Percentiles rank a stretch among this genome's conserved stretches.
Evolutionary conservation across 306 rosid species (phyloP).

Genomic region (Sicyos baderoa): DNA sequence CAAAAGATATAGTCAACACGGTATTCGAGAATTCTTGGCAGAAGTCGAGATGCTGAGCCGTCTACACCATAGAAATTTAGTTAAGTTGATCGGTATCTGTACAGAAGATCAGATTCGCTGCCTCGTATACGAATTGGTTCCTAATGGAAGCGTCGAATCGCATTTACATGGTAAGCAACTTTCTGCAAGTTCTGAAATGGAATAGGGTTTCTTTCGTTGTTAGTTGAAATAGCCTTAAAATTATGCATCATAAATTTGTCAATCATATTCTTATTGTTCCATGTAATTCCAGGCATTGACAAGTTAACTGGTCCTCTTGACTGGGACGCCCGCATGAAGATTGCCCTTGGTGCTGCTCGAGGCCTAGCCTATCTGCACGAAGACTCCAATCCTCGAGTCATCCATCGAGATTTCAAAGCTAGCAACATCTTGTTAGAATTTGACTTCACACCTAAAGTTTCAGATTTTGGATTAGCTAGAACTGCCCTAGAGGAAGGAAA

Average conservation of each 20-base stretch:
- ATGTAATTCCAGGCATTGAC: conserved; percentile 56
- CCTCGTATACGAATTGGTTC: conserved; percentile 86
- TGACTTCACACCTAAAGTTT: conserved; percentile 84
- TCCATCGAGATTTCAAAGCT: conserved; percentile 90
- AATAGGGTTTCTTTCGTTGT: background rate
- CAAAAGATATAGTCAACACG: conserved; percentile 74
- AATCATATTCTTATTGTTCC: background rate
- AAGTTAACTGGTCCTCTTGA: conserved; percentile 71
- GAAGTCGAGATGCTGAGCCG: conserved; percentile 99
- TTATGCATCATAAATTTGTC: background rate
- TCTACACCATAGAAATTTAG: conserved; percentile 87
- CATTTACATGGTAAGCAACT: conserved; percentile 69
- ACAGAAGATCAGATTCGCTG: conserved; percentile 72
- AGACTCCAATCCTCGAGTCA: conserved; percentile 92
- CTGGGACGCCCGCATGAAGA: conserved; percentile 84
- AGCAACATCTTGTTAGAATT: conserved; percentile 86
- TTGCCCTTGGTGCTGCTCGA: conserved; percentile 93
- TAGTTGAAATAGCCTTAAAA: background rate
- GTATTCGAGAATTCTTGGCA: conserved; percentile 88
- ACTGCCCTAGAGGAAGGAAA: conserved; percentile 78
- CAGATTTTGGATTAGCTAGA: conserved; percentile 97
- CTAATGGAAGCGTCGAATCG: conserved; percentile 93
- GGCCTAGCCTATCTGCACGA: conserved; percentile 91
- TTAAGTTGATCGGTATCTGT: conserved; percentile 78
- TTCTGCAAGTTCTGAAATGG: background rate